Evolutionary conservation across 2,329 filamentous ascomycete genomes (phyloP).

Genomic region (Elsinoe perseae): DNA sequence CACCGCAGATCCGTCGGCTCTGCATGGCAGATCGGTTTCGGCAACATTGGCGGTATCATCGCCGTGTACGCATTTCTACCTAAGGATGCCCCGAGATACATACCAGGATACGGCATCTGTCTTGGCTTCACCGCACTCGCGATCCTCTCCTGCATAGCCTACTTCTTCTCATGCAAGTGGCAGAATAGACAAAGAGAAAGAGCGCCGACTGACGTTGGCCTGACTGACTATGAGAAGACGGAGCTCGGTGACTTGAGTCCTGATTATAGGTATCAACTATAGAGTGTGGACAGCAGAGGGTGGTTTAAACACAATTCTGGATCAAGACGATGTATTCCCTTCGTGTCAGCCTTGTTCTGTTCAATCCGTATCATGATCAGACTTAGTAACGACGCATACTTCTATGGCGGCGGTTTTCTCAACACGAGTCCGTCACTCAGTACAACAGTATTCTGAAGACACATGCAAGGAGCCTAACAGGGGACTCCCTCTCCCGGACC

Average conservation of each 20-base stretch:
- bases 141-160: constrained; percentile 52
- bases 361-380: no score
- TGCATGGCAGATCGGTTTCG: constrained; percentile 45
- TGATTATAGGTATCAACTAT: constrained; percentile 53
- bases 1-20: constrained; percentile 42
- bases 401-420: no score
- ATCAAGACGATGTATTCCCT: no score
- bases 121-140: constrained; percentile 66
- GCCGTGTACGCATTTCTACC: constrained; percentile 44
- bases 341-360: no score
- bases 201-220: constrained; percentile 36
- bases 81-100: constrained; percentile 60
- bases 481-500: no score
- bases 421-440: no score
- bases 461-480: no score
- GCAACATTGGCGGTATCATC: constrained; percentile 45
- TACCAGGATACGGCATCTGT: constrained; percentile 67
- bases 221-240: constrained; percentile 56
- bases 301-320: no score
- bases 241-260: constrained; percentile 54
- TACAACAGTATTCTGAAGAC: no score
- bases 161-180: constrained; percentile 50
- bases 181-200: constrained; percentile 56
- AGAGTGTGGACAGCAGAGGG: no score
- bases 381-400: no score